These are phyloP conservation scores for Epichloe amarillans DNA, from an alignment of 2,329 filamentous ascomycete genomes.

Conservation along the genomic window DNA sequence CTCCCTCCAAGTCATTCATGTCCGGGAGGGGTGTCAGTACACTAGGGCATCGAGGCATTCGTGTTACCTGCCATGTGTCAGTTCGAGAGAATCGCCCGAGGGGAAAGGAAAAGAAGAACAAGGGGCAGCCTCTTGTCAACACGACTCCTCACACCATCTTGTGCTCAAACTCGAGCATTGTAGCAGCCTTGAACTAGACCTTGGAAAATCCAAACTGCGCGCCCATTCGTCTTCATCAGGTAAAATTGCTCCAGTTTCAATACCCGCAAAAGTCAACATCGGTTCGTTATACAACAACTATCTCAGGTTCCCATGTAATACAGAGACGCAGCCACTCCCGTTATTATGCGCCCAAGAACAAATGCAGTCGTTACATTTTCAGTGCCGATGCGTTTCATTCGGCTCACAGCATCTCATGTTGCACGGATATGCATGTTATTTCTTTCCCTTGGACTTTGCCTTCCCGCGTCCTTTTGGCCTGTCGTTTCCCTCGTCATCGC, in stretches of 20 bases:
- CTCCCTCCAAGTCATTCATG: no score
- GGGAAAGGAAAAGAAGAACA: neutral
- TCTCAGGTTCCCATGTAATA: neutral
- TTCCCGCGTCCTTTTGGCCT: conserved; percentile 36
- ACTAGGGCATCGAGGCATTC: neutral
- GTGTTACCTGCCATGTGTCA: neutral
- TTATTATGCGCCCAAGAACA: neutral
- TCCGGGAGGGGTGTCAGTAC: no score
- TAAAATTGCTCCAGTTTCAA: neutral
- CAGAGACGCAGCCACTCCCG: neutral
- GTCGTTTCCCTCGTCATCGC: conserved; percentile 36
- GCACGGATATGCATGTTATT: conserved; percentile 10
- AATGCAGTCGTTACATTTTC: neutral
- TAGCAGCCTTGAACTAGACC: no score
- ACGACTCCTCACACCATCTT: no score
- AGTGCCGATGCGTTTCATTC: neutral
- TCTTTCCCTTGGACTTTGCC: conserved; percentile 35
- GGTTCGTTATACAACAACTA: neutral
- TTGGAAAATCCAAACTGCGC: no score
- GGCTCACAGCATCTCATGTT: neutral
- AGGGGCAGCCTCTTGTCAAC: no score
- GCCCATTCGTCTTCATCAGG: neutral
- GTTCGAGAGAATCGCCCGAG: neutral
- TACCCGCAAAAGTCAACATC: neutral
- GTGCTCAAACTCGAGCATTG: no score